Percentiles rank a stretch among this genome's conserved stretches.
phyloP scores from a whole-genome alignment of 768 basidiomycete species.

The Albatrellus ellisii region DNA sequence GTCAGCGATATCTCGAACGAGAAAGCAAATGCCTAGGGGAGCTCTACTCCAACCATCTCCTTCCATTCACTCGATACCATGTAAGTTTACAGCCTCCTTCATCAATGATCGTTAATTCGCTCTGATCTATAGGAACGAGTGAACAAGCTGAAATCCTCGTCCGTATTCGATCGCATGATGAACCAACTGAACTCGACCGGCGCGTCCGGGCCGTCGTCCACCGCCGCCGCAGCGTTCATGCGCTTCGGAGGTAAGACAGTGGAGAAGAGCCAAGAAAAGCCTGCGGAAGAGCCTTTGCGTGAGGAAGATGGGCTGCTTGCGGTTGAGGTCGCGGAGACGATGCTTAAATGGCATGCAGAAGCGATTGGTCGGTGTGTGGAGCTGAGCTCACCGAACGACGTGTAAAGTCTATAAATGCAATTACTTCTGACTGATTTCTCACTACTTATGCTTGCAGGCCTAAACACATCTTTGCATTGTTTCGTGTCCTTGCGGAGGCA shows the following conservation, averaged over 20 bases:
- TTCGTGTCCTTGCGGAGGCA: conserved; percentile 77
- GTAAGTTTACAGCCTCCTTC: conserved; percentile 37
- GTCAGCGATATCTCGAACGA: conserved; percentile 79
- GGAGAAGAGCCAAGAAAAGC: conserved; percentile 34
- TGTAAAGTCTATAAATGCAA: conserved; percentile 54
- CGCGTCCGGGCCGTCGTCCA: conserved; percentile 45
- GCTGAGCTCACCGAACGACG: conserved; percentile 66
- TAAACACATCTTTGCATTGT: conserved; percentile 76
- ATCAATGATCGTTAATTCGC: background rate
- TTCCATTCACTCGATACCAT: conserved; percentile 78
- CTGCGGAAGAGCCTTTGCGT: conserved; percentile 52
- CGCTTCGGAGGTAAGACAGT: conserved; percentile 75
- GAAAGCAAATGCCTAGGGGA: conserved; percentile 77
- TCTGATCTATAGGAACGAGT: conserved; percentile 32
- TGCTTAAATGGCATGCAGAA: conserved; percentile 97
- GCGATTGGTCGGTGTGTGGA: conserved; percentile 92
- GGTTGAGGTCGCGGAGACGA: conserved; percentile 70
- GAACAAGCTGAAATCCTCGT: conserved; percentile 55
- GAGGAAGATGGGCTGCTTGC: conserved; percentile 77
- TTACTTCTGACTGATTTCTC: background rate
- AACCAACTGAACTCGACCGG: conserved; percentile 72
- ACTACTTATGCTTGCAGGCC: conserved; percentile 33
- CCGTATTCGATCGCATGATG: conserved; percentile 85
- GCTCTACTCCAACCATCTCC: conserved; percentile 62
- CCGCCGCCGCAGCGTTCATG: conserved; percentile 81